Conservation (phyloP, 257 asterid species). For the Solanum ossicruentum region DNA sequence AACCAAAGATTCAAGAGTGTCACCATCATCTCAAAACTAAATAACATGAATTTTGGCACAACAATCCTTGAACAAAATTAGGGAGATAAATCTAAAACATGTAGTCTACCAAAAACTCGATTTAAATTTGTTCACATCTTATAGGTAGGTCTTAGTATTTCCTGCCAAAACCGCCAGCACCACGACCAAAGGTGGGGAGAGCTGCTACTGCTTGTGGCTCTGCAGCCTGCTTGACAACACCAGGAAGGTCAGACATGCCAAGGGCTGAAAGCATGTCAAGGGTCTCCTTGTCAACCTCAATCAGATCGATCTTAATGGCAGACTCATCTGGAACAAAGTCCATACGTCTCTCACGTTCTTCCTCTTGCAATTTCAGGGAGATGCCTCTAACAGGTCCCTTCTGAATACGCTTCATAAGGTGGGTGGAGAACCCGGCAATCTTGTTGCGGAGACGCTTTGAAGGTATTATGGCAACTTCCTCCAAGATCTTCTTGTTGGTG, state of each 20-base stretch:
- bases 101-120: neutral
- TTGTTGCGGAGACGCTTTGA: conserved; percentile 29
- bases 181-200: conserved; percentile 17
- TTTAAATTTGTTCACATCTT: neutral
- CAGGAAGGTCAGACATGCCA: conserved; percentile 42
- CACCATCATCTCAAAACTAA: neutral
- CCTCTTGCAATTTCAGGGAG: conserved; percentile 32
- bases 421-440: conserved; percentile 36
- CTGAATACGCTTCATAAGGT: conserved; percentile 34
- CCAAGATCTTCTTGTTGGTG: conserved; percentile 32
- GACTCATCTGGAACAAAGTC: conserved; percentile 47
- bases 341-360: conserved; percentile 38
- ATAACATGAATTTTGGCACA: neutral
- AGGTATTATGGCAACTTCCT: conserved; percentile 33
- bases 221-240: conserved; percentile 20
- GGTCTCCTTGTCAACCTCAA: conserved; percentile 44
- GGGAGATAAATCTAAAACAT: neutral
- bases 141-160: conserved; percentile 6
- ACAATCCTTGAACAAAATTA: neutral
- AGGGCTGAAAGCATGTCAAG: conserved; percentile 33
- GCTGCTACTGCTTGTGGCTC: conserved; percentile 14
- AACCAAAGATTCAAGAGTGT: neutral
- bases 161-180: conserved; percentile 20
- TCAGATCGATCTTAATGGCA: conserved; percentile 33
- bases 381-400: conserved; percentile 33